Percentiles rank a stretch among this genome's conserved stretches.
phyloP scores from a whole-genome alignment of 768 basidiomycete species.

The Holtermannia corniformis region DNA sequence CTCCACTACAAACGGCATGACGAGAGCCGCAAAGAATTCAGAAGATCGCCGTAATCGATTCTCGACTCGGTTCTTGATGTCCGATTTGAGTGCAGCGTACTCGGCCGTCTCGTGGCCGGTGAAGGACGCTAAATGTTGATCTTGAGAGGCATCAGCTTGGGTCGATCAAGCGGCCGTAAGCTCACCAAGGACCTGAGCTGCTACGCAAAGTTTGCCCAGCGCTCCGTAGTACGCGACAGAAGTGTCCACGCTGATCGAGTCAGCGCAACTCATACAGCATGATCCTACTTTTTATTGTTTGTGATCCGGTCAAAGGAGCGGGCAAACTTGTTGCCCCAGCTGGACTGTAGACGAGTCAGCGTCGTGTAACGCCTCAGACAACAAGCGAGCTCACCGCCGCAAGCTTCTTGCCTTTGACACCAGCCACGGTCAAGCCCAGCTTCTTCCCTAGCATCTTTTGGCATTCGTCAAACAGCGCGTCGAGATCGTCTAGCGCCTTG shows the following conservation, averaged over 20 bases:
- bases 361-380: too few species aligned
- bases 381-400: slow-evolving; percentile 8
- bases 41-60: slow-evolving; percentile 5
- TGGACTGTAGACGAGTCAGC: slow-evolving; percentile 2
- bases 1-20: slow-evolving; percentile 11
- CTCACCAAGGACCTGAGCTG: background rate
- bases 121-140: background rate
- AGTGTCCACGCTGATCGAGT: background rate
- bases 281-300: slow-evolving; percentile 9
- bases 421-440: slow-evolving; percentile 3
- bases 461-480: slow-evolving; percentile 8
- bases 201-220: background rate
- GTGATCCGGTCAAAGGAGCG: slow-evolving; percentile 12
- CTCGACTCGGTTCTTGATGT: background rate
- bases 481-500: slow-evolving; percentile 8
- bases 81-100: background rate
- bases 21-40: slow-evolving; percentile 7
- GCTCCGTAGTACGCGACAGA: background rate
- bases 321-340: slow-evolving; percentile 9
- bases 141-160: too few species aligned
- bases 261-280: background rate
- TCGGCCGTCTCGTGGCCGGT: background rate
- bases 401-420: slow-evolving; percentile 8
- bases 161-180: background rate
- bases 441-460: slow-evolving; percentile 10